A percentile compares a stretch with the other conserved stretches of the same genome.
Evolutionary conservation across 1,139 yeast genomes (phyloP).

Genomic region (Maudiozyma humilis): DNA sequence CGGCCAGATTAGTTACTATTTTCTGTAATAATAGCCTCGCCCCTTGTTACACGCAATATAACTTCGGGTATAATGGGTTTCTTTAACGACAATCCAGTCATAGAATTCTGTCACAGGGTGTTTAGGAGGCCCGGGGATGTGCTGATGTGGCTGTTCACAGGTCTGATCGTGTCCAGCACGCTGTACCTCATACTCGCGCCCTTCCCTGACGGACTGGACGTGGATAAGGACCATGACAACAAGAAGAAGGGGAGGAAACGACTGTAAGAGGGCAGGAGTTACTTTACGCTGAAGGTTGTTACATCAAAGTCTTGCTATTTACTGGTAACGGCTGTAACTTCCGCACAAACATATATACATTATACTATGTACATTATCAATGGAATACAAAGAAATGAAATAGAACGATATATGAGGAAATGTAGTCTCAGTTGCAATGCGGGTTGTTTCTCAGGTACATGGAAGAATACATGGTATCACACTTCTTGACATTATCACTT

Average conservation of each 20-base stretch:
- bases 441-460: too few relatives aligned
- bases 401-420: background rate
- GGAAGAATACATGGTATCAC: too few relatives aligned
- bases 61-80: too few relatives aligned
- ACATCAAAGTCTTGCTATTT: too few relatives aligned
- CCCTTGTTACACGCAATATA: too few relatives aligned
- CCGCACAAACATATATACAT: background rate
- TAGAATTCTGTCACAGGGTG: slow-evolving; percentile 22
- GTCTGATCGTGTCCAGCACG: slow-evolving; percentile 24
- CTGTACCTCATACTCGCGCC: slow-evolving; percentile 15
- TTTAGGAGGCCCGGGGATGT: slow-evolving; percentile 22
- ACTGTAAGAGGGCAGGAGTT: background rate
- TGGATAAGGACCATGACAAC: background rate
- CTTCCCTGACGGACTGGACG: slow-evolving; percentile 10
- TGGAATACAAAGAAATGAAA: background rate
- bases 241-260: slow-evolving; percentile 5
- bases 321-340: too few relatives aligned
- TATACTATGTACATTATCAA: background rate
- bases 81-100: slow-evolving; percentile 23
- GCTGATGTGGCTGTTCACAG: slow-evolving; percentile 31
- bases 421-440: too few relatives aligned
- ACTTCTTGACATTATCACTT: background rate
- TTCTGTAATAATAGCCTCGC: too few relatives aligned
- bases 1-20: too few relatives aligned
- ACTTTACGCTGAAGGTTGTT: too few relatives aligned